phyloP scores from a whole-genome alignment of 768 basidiomycete genomes.

The Amanita subjunquillea region DNA sequence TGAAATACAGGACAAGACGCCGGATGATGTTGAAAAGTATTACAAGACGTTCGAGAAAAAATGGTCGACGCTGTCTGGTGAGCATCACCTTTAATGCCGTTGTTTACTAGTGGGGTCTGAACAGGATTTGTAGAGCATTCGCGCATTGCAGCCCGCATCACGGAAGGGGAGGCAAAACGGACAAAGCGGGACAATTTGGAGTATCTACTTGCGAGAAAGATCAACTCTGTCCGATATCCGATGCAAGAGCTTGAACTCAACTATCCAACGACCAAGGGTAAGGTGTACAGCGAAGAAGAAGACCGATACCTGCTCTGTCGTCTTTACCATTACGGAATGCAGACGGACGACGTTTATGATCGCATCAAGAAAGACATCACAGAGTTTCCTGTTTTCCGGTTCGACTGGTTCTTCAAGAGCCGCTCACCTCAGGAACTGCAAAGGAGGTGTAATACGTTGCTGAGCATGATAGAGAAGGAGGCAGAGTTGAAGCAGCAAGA shows the following conservation, averaged over 20 bases:
- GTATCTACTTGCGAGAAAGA: constrained; percentile 71
- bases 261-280: constrained; percentile 93
- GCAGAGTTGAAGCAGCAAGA: constrained; percentile 59
- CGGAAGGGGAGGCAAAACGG: constrained; percentile 84
- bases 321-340: constrained; percentile 84
- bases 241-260: constrained; percentile 97
- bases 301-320: constrained; percentile 91
- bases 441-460: constrained; percentile 76
- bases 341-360: constrained; percentile 84
- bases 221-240: constrained; percentile 74
- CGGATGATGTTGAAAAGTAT: constrained; percentile 71
- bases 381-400: constrained; percentile 94
- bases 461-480: constrained; percentile 92
- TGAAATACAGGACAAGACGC: constrained; percentile 78
- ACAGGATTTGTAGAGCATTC: constrained; percentile 49
- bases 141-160: constrained; percentile 73
- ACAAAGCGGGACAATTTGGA: constrained; percentile 78
- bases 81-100: constrained; percentile 10
- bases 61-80: constrained; percentile 77
- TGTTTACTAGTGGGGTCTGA: neutral
- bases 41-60: constrained; percentile 81
- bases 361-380: constrained; percentile 92
- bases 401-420: constrained; percentile 98
- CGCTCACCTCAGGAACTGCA: constrained; percentile 83
- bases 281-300: constrained; percentile 94